Percentiles rank a stretch among this genome's conserved stretches.
phyloP scores from a whole-genome alignment of 495 filamentous ascomycete species.

The Penicillium chermesinum region DNA sequence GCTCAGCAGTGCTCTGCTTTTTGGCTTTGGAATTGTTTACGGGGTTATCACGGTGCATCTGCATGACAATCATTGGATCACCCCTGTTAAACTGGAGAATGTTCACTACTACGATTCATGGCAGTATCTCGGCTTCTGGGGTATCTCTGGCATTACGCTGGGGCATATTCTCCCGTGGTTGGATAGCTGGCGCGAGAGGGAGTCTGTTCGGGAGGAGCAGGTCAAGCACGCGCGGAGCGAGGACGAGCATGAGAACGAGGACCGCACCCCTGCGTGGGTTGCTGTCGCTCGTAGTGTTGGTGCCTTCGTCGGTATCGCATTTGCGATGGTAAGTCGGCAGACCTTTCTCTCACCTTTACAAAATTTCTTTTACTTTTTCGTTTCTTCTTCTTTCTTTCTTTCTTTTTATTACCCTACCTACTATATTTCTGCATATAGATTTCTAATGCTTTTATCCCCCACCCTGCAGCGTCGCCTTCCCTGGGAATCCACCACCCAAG shows the following conservation, averaged over 20 bases:
- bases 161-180: constrained; percentile 82
- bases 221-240: constrained; percentile 20
- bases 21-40: constrained; percentile 76
- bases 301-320: constrained; percentile 92
- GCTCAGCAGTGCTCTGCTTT: constrained; percentile 61
- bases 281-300: constrained; percentile 81
- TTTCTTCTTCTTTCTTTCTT: constrained; percentile 12
- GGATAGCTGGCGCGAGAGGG: constrained; percentile 58
- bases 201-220: constrained; percentile 15
- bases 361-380: constrained; percentile 2
- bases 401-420: constrained; percentile 7
- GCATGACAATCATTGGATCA: constrained; percentile 62
- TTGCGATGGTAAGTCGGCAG: constrained; percentile 71
- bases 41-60: constrained; percentile 81
- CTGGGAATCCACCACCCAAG: constrained; percentile 91
- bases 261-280: constrained; percentile 63
- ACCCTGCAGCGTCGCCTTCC: constrained; percentile 68
- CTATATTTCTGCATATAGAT: too few species aligned
- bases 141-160: constrained; percentile 65
- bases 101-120: constrained; percentile 55
- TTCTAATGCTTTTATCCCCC: neutral
- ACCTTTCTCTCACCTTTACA: too few species aligned
- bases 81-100: constrained; percentile 56
- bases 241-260: constrained; percentile 24
- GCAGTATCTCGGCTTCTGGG: constrained; percentile 76